Percentiles rank a stretch among this genome's conserved stretches.
Conservation (phyloP, 345 rosid species). For the Passiflora organensis region DNA sequence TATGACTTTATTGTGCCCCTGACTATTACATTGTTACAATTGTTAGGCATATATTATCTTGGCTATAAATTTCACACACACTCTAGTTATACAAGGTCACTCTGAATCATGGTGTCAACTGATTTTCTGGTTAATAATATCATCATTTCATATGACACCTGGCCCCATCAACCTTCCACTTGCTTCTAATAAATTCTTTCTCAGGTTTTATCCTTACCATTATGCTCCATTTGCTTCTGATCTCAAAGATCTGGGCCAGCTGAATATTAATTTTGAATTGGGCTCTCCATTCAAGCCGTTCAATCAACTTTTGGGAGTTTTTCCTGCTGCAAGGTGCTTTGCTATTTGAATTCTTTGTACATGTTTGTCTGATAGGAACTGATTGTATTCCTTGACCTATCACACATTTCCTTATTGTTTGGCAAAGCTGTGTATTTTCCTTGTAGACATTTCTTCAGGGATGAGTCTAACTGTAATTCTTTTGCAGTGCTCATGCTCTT, state of each 20-base stretch:
- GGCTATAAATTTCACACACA: no score
- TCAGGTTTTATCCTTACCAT: constrained; percentile 94
- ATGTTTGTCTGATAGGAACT: no score
- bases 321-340: constrained; percentile 89
- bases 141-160: no score
- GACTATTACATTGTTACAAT: neutral
- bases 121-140: no score
- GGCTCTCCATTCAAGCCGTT: constrained; percentile 90
- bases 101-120: no score
- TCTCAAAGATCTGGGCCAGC: constrained; percentile 64
- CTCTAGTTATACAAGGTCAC: neutral
- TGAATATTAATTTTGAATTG: constrained; percentile 61
- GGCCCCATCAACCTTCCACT: neutral
- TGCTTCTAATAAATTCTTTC: constrained; percentile 5
- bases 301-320: constrained; percentile 88
- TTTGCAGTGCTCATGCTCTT: constrained; percentile 87
- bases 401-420: no score
- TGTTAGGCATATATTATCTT: no score
- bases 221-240: constrained; percentile 99
- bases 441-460: neutral
- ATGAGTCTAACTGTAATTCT: constrained; percentile 14
- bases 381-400: no score
- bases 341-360: constrained; percentile 3
- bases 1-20: neutral
- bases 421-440: neutral